A percentile compares a stretch with the other conserved stretches of the same genome.
Evolutionary conservation across 495 filamentous ascomycete species (phyloP).

Genomic region (Penicillium manginii): DNA sequence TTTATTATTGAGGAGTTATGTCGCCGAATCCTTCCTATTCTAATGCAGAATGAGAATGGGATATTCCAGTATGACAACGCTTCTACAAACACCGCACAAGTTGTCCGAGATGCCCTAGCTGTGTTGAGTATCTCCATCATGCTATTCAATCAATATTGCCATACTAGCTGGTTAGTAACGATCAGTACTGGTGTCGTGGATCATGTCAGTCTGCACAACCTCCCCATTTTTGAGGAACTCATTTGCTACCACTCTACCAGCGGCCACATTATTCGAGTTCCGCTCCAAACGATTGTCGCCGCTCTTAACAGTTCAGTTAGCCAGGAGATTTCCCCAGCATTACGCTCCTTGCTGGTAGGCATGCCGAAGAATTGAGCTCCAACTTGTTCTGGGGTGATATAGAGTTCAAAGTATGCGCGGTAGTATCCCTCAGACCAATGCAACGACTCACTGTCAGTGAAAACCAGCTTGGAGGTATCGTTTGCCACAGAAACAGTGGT

Average conservation of each 20-base stretch:
- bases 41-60: slow-evolving; percentile 8
- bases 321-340: slow-evolving; percentile 35
- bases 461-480: too few species aligned
- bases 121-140: too few species aligned
- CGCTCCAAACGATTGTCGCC: slow-evolving; percentile 55
- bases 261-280: slow-evolving; percentile 30
- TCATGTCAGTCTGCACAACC: slow-evolving; percentile 53
- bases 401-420: too few species aligned
- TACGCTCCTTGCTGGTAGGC: too few species aligned
- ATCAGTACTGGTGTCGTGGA: slow-evolving; percentile 47
- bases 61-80: slow-evolving; percentile 33
- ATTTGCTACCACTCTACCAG: slow-evolving; percentile 48
- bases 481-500: too few species aligned
- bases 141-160: too few species aligned
- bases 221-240: slow-evolving; percentile 48
- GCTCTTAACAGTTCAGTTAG: slow-evolving; percentile 61
- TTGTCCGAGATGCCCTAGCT: too few species aligned
- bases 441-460: too few species aligned
- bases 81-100: slow-evolving; percentile 2
- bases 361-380: too few species aligned
- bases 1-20: slow-evolving; percentile 2
- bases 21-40: slow-evolving; percentile 9
- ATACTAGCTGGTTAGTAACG: too few species aligned
- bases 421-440: too few species aligned
- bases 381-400: too few species aligned